Evolutionary conservation across 306 rosid species (phyloP), one percentile per base, ranked within the genome.

Genomic region (Parietaria judaica): DNA sequence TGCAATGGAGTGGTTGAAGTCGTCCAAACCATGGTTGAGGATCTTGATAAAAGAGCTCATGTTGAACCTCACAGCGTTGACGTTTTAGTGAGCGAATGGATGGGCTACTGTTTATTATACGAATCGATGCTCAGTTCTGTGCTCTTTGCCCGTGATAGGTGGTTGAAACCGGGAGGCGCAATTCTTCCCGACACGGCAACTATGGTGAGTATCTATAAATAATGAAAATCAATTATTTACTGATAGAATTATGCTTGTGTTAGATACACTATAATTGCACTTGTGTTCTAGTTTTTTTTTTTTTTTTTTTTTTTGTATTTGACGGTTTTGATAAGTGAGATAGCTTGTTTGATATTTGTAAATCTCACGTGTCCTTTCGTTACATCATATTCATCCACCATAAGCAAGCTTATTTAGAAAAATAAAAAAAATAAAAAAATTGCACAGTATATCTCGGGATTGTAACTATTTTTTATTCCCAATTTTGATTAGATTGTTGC

Each of bases 91-190:
- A 92, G 99, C 76, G 95, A 92, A 76, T 92, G 99, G 99, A 92
- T 92, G 95, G 96, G 99, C 23, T 92, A 92, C 73, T 92, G 99
- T 85, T 56, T 92, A 64, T 76, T 88, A 37, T 92, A 88, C 8
- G 99, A 92, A 78, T 83, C 99, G 71, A 88, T 88, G 96, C 95
- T 92, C 47, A 85, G 86, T 66, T 92, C 94, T 34, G 94, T 92
- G 48, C 99, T 88, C 48, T 86, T 73, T 79, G 96, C 96, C 15
- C 86, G 96, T 56, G 99, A 92, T 70, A 79, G 68, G 53, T 92
- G 92, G 92, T 74, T 92, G 86, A 92, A 86, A 75, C 94, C 94
- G 71, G 90, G 95, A 66, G 94, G 96, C 54, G 95, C 96, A 54
- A 86, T 88, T 67, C 95, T 92, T 67, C 99, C 96, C 15, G 95